Conservation (phyloP, 208 protist species). For the Herpetomonas samuelpessoai region DNA sequence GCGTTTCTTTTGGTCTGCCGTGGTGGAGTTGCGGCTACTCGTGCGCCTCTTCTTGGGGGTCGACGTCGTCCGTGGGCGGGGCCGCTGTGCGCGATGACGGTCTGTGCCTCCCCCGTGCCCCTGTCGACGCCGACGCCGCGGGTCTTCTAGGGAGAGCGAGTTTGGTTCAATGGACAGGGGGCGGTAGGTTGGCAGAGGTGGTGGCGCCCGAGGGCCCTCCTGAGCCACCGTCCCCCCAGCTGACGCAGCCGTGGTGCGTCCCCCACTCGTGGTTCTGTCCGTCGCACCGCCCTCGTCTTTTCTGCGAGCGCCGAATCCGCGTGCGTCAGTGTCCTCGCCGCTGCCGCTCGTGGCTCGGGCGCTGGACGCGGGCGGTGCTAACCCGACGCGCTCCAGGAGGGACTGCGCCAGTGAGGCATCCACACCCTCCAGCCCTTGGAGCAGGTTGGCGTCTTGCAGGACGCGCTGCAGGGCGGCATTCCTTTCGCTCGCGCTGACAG, state of each 20-base stretch:
- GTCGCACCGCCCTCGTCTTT: not conserved
- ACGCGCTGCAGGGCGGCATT: not conserved
- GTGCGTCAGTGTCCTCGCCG: not conserved
- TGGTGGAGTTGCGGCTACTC: no score
- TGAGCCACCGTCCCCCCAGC: not conserved
- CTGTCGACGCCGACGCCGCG: not conserved
- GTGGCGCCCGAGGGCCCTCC: not conserved
- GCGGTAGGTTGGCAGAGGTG: conserved; percentile 11
- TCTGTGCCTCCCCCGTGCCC: not conserved
- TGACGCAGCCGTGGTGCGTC: not conserved
- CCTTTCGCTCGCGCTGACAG: not conserved
- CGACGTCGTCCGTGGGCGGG: not conserved
- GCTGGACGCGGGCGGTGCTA: not conserved
- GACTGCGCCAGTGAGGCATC: conserved; percentile 8
- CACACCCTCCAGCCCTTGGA: not conserved
- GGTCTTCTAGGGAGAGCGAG: not conserved
- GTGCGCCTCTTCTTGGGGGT: conserved; percentile 13
- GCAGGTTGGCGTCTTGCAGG: no score
- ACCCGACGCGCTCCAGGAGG: not conserved
- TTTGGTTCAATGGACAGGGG: not conserved
- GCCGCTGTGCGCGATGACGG: not conserved
- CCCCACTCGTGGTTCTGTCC: no score
- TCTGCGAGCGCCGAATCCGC: no score
- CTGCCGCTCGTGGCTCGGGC: not conserved
- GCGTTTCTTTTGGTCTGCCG: no score